phyloP scores from a whole-genome alignment of 2,329 filamentous ascomycete genomes.

The Trichoderma aggressivum region DNA sequence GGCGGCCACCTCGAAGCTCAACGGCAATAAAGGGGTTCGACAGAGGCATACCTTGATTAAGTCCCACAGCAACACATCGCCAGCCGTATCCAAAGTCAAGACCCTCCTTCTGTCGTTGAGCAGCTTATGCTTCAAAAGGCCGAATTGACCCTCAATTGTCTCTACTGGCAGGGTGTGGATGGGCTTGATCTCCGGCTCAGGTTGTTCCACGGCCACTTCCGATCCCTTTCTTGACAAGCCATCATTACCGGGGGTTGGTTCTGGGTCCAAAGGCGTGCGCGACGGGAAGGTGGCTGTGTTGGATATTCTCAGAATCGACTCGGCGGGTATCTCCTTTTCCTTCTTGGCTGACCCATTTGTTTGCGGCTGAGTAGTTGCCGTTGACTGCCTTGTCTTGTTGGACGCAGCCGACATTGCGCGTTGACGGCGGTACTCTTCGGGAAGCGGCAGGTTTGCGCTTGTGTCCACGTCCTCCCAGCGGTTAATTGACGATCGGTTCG shows the following conservation, averaged over 20 bases:
- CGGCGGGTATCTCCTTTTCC: conserved; percentile 71
- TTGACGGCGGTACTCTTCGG: conserved; percentile 50
- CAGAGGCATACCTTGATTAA: conserved; percentile 65
- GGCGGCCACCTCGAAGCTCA: too few relatives aligned
- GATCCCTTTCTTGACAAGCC: conserved; percentile 39
- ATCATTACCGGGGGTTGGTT: conserved; percentile 51
- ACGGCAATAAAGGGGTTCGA: not conserved
- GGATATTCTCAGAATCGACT: conserved; percentile 76
- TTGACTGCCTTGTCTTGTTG: conserved; percentile 32
- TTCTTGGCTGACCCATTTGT: conserved; percentile 45
- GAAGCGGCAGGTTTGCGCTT: conserved; percentile 64
- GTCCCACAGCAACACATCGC: conserved; percentile 94
- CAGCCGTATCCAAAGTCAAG: conserved; percentile 88
- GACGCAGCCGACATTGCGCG: conserved; percentile 46
- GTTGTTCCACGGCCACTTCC: conserved; percentile 30
- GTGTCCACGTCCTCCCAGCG: conserved; percentile 87
- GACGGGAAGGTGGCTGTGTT: conserved; percentile 76
- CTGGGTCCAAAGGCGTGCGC: conserved; percentile 50
- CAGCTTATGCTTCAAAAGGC: conserved; percentile 87
- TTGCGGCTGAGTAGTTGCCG: conserved; percentile 30
- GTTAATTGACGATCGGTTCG: conserved; percentile 86
- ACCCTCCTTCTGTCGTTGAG: conserved; percentile 88
- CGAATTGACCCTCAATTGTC: conserved; percentile 91
- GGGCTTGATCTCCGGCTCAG: conserved; percentile 48
- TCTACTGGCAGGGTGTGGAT: conserved; percentile 68